Evolutionary conservation across 2,329 filamentous ascomycete species (phyloP).

Genomic region (Alternaria postmessia): DNA sequence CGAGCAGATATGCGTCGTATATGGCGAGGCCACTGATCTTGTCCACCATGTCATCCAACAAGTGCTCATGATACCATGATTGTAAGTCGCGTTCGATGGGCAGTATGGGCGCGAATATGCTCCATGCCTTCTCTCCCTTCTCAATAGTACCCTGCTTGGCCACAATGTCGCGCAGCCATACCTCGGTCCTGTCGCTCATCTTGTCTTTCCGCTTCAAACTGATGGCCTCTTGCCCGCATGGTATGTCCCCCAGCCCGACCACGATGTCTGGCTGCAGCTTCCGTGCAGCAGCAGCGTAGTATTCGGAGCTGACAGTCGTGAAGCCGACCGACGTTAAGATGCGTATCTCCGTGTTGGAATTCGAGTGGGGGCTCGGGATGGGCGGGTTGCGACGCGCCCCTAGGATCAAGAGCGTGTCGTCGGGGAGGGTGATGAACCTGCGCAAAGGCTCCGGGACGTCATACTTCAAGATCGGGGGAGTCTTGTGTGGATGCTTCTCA

Average conservation of each 20-base stretch:
- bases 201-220: conserved; percentile 77
- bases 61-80: conserved; percentile 77
- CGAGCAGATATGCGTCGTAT: conserved; percentile 75
- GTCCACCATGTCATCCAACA: conserved; percentile 69
- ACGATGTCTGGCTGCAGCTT: conserved; percentile 81
- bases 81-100: conserved; percentile 79
- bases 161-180: conserved; percentile 78
- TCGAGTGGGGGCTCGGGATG: conserved; percentile 72
- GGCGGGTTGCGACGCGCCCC: conserved; percentile 80
- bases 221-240: conserved; percentile 64
- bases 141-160: conserved; percentile 49
- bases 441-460: conserved; percentile 66
- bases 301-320: conserved; percentile 70
- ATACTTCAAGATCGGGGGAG: conserved; percentile 63
- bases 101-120: conserved; percentile 70
- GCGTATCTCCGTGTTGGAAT: conserved; percentile 74
- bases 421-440: conserved; percentile 76
- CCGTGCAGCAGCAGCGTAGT: conserved; percentile 73
- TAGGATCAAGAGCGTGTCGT: conserved; percentile 72
- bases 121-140: conserved; percentile 36
- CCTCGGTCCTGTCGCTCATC: conserved; percentile 86
- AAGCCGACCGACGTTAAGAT: conserved; percentile 90
- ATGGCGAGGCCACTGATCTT: conserved; percentile 73
- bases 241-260: conserved; percentile 77
- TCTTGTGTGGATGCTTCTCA: conserved; percentile 62